These are phyloP conservation scores for Annulohypoxylon moriforme DNA, from an alignment of 495 filamentous ascomycete genomes.

Conservation along the genomic window DNA sequence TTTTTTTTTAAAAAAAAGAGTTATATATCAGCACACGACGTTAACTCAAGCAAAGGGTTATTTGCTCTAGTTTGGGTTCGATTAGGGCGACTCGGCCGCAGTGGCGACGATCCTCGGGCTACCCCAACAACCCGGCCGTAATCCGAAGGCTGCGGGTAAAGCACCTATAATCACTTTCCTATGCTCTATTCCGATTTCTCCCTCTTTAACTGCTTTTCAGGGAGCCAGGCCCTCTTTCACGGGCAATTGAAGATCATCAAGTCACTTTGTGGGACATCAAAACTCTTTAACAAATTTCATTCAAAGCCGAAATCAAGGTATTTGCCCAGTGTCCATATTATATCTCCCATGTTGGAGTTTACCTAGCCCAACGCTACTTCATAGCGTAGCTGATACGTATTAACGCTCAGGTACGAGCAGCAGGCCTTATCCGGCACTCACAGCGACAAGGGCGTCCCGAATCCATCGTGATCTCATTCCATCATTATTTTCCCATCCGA, in stretches of 20 bases:
- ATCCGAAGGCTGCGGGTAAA: background rate
- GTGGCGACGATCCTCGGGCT: background rate
- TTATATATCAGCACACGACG: background rate
- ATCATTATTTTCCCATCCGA: conserved; percentile 14
- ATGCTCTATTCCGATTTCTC: background rate
- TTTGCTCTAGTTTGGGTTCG: background rate
- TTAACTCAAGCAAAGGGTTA: background rate
- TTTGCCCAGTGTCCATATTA: background rate
- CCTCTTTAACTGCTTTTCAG: background rate
- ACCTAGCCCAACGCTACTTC: background rate
- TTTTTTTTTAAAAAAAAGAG: background rate
- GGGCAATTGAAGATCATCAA: background rate
- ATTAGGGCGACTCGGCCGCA: background rate
- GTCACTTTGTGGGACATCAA: background rate
- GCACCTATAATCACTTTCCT: background rate
- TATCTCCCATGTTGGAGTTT: background rate
- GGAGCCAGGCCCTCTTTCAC: background rate
- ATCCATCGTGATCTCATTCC: conserved; percentile 16
- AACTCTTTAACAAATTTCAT: background rate
- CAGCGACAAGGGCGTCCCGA: background rate
- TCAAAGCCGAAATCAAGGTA: background rate
- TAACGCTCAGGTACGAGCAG: background rate
- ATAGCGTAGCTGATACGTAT: background rate
- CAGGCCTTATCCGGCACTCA: background rate
- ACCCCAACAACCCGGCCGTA: background rate